Base-by-base conservation (phyloP, 768 basidiomycete species). In the Goffeauzyma gilvescens region DNA sequence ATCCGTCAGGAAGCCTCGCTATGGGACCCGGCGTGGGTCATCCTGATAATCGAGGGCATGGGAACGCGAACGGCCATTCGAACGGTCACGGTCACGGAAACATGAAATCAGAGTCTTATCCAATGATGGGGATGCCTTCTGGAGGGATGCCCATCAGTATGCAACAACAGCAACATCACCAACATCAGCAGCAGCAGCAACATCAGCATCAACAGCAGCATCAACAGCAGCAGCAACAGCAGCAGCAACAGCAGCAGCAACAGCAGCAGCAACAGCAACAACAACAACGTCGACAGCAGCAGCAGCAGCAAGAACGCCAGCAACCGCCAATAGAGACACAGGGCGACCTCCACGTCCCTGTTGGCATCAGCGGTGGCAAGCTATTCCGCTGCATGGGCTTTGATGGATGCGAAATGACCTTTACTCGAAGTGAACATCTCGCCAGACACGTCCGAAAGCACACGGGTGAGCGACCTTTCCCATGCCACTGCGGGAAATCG, bases 361-460 rank as follows among this genome's bases (percentile, higher is more conserved):
- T 38, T 6, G 44, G 44, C 14, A 28, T 45, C 27, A 45, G 44
- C 30, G 44, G 38, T 6, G 62, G 62, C 9, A 93, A 90, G 69
- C 86, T 85, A 23, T 96, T 93, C 64, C 81, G 86, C 57, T 96
- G 90, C 67, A 74, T 78, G 38, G 89, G 89, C 10, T 95, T 80
- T 61, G 86, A 85, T 53, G 84, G 87, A 38, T 96, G 90, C 68
- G 72, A 80, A 46, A 95, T 93, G 86, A 84, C 89, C 48, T 96
- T 96, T 64, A 81, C 79, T 46, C 71, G 90, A 65, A 82, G 81
- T 62, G 90, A 96, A 66, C 90, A 96, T 67, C 70, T 96, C 5
- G 86, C 89, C 47, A 72, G 90, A 55, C 90, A 96, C 69, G 81
- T 93, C 62, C 71, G 89, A 53, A 95, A 95, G 73, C 90, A 96